Percentiles rank a stretch among this genome's conserved stretches.
These are phyloP conservation scores for Basipetospora chlamydospora DNA, from an alignment of 2,329 filamentous ascomycete genomes.

Conservation along the genomic window DNA sequence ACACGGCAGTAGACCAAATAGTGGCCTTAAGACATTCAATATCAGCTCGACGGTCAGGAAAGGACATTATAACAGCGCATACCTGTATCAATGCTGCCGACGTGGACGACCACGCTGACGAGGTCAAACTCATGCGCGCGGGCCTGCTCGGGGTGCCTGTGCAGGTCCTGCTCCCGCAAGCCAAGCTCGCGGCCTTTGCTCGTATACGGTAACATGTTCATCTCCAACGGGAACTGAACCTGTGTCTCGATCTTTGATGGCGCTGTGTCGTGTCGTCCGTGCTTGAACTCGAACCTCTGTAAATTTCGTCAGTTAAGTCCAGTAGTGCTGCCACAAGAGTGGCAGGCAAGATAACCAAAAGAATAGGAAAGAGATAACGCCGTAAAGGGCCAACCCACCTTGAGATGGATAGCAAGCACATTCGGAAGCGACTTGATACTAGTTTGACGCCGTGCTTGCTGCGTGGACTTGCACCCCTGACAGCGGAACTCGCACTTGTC, in stretches of 20 bases:
- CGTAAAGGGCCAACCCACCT: too few relatives aligned
- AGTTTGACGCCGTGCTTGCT: slow-evolving; percentile 72
- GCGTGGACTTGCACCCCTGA: slow-evolving; percentile 59
- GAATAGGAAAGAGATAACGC: background rate
- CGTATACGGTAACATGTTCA: slow-evolving; percentile 87
- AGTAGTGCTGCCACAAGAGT: too few relatives aligned
- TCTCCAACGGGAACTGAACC: slow-evolving; percentile 69
- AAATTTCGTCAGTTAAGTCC: background rate
- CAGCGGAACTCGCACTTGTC: slow-evolving; percentile 88
- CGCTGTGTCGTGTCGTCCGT: slow-evolving; percentile 46
- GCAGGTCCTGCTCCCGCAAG: background rate
- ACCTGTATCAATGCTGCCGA: slow-evolving; percentile 82
- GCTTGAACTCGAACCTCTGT: slow-evolving; percentile 59
- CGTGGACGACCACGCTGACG: slow-evolving; percentile 80
- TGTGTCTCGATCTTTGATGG: slow-evolving; percentile 80
- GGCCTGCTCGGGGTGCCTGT: slow-evolving; percentile 36
- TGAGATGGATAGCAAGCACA: slow-evolving; percentile 82
- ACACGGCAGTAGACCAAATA: slow-evolving; percentile 82
- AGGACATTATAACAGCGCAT: slow-evolving; percentile 33
- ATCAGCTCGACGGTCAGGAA: background rate
- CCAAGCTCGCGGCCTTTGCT: slow-evolving; percentile 36
- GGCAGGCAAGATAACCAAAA: background rate
- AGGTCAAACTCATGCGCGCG: slow-evolving; percentile 71
- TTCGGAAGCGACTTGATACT: slow-evolving; percentile 76
- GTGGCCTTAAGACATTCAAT: slow-evolving; percentile 35